phyloP scores from a whole-genome alignment of 169 alveolate genomes.

The Cryptosporidium ubiquitum region DNA sequence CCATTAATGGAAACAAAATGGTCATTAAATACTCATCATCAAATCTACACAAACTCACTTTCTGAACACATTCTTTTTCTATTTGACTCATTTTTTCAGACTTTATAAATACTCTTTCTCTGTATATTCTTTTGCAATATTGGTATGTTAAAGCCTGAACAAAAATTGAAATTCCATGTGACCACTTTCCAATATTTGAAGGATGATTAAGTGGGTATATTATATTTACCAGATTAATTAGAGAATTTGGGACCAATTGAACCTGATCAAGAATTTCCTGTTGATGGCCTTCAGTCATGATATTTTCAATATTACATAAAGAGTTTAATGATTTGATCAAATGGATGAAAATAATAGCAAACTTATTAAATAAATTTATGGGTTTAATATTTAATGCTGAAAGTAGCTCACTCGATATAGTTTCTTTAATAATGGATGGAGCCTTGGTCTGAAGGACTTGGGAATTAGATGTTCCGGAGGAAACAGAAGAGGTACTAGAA shows the following conservation, averaged over 20 bases:
- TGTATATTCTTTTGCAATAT: constrained; percentile 56
- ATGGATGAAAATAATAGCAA: constrained; percentile 49
- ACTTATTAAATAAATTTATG: constrained; percentile 22
- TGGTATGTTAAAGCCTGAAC: constrained; percentile 69
- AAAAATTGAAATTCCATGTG: constrained; percentile 57
- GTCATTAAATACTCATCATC: constrained; percentile 57
- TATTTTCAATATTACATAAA: neutral
- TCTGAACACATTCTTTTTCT: neutral
- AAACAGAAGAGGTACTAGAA: constrained; percentile 36
- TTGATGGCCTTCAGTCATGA: neutral
- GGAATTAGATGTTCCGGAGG: constrained; percentile 26
- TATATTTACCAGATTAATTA: constrained; percentile 3
- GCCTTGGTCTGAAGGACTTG: constrained; percentile 15
- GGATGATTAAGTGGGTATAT: constrained; percentile 53
- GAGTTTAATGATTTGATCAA: constrained; percentile 26
- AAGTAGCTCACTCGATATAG: constrained; percentile 22
- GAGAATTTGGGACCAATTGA: neutral
- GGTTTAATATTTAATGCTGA: constrained; percentile 30
- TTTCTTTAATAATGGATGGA: constrained; percentile 41
- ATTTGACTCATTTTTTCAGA: neutral
- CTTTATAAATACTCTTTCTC: constrained; percentile 19
- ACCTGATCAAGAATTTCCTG: neutral
- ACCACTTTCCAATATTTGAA: constrained; percentile 54
- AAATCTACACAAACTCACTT: constrained; percentile 30
- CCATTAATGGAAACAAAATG: constrained; percentile 55